phyloP scores from a whole-genome alignment of 495 filamentous ascomycete species.

The Staphylotrichum tortipilum region DNA sequence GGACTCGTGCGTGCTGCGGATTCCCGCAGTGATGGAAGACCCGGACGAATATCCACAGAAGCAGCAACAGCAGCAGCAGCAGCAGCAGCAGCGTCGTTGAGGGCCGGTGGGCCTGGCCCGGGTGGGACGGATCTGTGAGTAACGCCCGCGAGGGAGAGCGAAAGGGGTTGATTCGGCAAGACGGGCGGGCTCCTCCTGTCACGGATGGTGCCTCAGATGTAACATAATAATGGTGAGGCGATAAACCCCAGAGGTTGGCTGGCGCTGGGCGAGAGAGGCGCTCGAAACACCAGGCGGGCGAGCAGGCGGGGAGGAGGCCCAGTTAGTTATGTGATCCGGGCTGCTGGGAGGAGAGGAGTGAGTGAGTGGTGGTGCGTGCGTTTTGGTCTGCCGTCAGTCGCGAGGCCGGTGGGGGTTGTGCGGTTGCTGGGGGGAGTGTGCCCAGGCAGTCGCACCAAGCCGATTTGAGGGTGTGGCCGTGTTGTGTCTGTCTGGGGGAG shows the following conservation, averaged over 20 bases:
- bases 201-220: constrained; percentile 1
- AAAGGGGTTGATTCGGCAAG: too few species aligned
- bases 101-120: too few species aligned
- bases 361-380: too few species aligned
- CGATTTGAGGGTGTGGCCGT: not conserved
- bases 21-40: constrained; percentile 12
- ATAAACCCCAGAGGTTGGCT: too few species aligned
- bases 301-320: too few species aligned
- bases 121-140: too few species aligned
- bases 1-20: constrained; percentile 6
- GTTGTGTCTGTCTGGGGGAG: not conserved
- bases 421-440: not conserved
- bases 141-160: too few species aligned
- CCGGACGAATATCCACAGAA: not conserved
- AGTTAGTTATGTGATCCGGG: not conserved
- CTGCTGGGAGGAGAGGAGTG: too few species aligned
- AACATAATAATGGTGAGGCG: constrained; percentile 11
- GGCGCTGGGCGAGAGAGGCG: not conserved
- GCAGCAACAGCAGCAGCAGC: too few species aligned
- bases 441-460: not conserved
- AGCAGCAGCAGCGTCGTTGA: too few species aligned
- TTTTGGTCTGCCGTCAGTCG: not conserved
- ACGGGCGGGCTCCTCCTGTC: constrained; percentile 3
- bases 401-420: not conserved
- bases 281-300: not conserved